A percentile compares a stretch with the other conserved stretches of the same genome.
phyloP scores from a whole-genome alignment of 495 filamentous ascomycete genomes.

The Aspergillus sclerotiicarbonarius region DNA sequence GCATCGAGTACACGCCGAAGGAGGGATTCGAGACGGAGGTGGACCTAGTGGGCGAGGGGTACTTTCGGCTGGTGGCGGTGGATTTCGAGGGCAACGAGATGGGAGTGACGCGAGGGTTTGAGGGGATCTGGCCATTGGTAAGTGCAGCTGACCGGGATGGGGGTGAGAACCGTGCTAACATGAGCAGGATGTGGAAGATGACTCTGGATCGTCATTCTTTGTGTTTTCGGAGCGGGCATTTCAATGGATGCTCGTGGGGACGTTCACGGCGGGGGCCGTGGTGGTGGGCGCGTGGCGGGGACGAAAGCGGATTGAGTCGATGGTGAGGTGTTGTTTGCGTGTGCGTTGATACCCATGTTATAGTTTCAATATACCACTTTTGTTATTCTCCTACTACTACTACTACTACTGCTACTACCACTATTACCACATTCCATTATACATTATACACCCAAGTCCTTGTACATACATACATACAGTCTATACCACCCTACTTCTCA shows the following conservation, averaged over 20 bases:
- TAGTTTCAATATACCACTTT: background rate
- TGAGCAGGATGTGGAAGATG: background rate
- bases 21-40: conserved; percentile 10
- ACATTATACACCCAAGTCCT: background rate
- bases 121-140: background rate
- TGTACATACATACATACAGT: conserved; percentile 1
- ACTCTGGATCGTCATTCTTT: background rate
- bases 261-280: background rate
- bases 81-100: conserved; percentile 1
- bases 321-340: background rate
- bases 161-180: background rate
- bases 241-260: conserved; percentile 2
- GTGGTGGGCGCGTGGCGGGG: background rate
- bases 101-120: background rate
- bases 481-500: too few relatives aligned
- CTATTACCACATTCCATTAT: background rate
- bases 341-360: background rate
- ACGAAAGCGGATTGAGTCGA: background rate
- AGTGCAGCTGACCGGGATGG: background rate
- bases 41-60: background rate
- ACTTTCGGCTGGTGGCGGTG: conserved; percentile 4
- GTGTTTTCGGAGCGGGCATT: conserved; percentile 1
- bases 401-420: too few relatives aligned
- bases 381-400: background rate
- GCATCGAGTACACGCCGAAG: conserved; percentile 11